Evolutionary conservation across 805 yeast genomes (phyloP), one percentile per base, ranked within the genome.

Genomic region (Yamadazyma insecticola): DNA sequence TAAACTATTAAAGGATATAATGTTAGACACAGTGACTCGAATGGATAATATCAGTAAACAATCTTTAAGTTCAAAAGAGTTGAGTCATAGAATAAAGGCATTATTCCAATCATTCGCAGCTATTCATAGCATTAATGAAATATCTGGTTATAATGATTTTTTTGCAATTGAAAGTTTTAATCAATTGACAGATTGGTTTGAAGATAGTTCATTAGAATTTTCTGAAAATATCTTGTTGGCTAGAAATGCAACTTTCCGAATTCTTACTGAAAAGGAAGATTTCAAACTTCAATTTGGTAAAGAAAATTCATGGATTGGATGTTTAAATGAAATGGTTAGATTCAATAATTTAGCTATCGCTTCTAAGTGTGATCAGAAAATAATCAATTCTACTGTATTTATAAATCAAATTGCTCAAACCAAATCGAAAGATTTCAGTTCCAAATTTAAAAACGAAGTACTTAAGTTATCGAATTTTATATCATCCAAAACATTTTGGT

Each of bases 401-500:
- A 41, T 78, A 13, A 63, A 69, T 29, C 52, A 58, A 17, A 39
- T 74, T 13, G 50, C 60, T 3, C 12, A 14, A 9, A 10, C 14
- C 3, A 12, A 6, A 6, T n/a, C n/a, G n/a, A n/a, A n/a, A n/a
- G n/a, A n/a, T n/a, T n/a, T n/a, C n/a, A n/a, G n/a, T n/a, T n/a
- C n/a, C n/a, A 38, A 29, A 13, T 33, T 48, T 9, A 15, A 21
- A 24, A 11, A 12, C 12, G 15, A 32, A 18, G 14, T 33, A 3
- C 13, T 18, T 15, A 16, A 33, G 21, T 8, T 33, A 6, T 55
- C 73, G 0, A 57, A 57, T 28, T 65, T 64, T 40, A 76, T 76
- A 26, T 50, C 75, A 0, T 86, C 95, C 0, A 53, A 61, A 5
- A 70, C 82, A 0, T 58, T 82, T 16, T 85, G 95, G 95, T 54